A percentile compares a stretch with the other conserved stretches of the same genome.
Conservation (phyloP, 169 alveolate species). For the Eimeria nieschulzi region DNA sequence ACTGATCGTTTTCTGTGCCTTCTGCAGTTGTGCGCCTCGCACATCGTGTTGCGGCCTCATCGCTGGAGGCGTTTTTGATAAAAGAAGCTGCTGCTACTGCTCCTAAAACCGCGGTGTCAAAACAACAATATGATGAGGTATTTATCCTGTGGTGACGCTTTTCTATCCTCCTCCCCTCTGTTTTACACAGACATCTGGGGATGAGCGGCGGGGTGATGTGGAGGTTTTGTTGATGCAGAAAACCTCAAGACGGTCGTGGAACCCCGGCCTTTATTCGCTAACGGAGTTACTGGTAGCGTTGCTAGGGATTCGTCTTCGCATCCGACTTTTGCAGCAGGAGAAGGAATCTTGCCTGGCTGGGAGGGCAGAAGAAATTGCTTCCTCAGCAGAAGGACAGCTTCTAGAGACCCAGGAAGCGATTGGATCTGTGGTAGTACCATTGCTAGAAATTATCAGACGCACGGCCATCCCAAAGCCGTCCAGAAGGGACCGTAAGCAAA, state of each 20-base stretch:
- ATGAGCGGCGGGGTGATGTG: no score
- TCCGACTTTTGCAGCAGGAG: neutral
- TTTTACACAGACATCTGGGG: no score
- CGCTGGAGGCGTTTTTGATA: neutral
- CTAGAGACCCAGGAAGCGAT: neutral
- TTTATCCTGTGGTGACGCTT: no score
- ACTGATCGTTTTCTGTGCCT: neutral
- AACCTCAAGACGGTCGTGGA: no score
- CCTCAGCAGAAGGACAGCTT: neutral
- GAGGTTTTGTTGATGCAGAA: no score
- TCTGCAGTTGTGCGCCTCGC: slow-evolving; percentile 4
- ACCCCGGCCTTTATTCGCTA: neutral
- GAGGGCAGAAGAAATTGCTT: no score
- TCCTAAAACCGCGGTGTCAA: no score
- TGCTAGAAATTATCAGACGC: neutral
- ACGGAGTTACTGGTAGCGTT: neutral
- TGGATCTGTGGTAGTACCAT: neutral
- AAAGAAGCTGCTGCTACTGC: no score
- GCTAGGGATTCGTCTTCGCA: neutral
- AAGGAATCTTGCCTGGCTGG: neutral
- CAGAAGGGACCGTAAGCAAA: neutral
- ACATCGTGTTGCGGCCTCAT: neutral
- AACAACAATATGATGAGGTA: no score
- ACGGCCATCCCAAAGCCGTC: neutral
- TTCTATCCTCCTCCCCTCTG: no score